These are phyloP conservation scores for Paraglomus occultum DNA, from an alignment of 192 early-diverging fungal genomes.

Conservation along the genomic window DNA sequence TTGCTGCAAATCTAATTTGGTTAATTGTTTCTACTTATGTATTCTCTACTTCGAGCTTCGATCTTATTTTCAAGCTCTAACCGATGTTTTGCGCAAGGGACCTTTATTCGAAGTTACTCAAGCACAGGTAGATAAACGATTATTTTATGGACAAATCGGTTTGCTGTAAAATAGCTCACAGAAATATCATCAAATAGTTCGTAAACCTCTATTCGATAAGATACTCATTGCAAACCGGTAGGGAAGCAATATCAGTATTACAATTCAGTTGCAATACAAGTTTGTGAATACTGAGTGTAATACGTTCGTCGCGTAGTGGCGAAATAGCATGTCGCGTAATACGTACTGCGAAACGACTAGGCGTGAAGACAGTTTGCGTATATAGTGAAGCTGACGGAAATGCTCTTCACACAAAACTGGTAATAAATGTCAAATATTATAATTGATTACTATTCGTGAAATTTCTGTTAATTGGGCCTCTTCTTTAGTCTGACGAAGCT, in stretches of 20 bases:
- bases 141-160: too few relatives aligned
- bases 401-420: conserved; percentile 81
- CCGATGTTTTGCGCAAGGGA: too few relatives aligned
- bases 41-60: too few relatives aligned
- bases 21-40: too few relatives aligned
- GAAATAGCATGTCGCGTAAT: conserved; percentile 83
- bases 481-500: conserved; percentile 83
- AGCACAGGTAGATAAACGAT: too few relatives aligned
- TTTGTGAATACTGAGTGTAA: background rate
- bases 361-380: conserved; percentile 93
- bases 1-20: too few relatives aligned
- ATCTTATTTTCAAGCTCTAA: too few relatives aligned
- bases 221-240: conserved; percentile 95
- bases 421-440: conserved; percentile 15
- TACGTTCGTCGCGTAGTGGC: conserved; percentile 49
- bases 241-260: background rate
- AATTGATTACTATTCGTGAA: conserved; percentile 3
- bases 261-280: background rate
- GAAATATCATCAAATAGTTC: conserved; percentile 34
- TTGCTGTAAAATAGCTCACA: too few relatives aligned
- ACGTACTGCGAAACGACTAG: conserved; percentile 80
- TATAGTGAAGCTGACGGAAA: conserved; percentile 90
- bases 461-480: conserved; percentile 6
- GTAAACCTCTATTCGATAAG: conserved; percentile 89
- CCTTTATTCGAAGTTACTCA: too few relatives aligned